Conservation (phyloP, 768 basidiomycete genomes). For the Boletus subcaerulescens region DNA sequence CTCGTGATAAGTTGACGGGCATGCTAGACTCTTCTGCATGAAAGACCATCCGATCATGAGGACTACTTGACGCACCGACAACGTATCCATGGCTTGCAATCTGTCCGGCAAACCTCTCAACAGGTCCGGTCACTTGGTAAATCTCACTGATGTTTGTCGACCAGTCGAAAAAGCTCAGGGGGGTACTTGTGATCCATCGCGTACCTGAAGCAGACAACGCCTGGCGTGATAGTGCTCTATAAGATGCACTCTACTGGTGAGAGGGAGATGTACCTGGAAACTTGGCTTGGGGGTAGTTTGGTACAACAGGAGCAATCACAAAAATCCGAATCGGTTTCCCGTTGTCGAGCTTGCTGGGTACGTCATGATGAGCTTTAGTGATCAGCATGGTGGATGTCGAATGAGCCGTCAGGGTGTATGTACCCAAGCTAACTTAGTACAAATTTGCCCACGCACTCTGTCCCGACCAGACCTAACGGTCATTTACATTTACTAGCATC, state of each 20-base stretch:
- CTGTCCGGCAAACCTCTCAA: constrained; percentile 87
- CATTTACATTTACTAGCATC: too few relatives aligned
- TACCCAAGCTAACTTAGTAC: not conserved
- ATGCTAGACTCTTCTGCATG: constrained; percentile 44
- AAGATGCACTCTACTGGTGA: not conserved
- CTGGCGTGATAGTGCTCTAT: constrained; percentile 34
- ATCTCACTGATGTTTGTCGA: constrained; percentile 65
- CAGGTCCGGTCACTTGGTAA: constrained; percentile 94
- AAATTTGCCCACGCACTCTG: not conserved
- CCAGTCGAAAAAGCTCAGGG: not conserved
- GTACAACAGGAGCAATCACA: constrained; percentile 74
- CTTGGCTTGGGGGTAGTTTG: constrained; percentile 84
- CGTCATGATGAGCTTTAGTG: constrained; percentile 72
- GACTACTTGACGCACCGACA: constrained; percentile 52
- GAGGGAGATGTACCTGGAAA: constrained; percentile 62
- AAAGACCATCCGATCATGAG: not conserved
- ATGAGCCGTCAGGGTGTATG: not conserved
- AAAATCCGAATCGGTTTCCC: constrained; percentile 75
- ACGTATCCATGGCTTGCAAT: constrained; percentile 86
- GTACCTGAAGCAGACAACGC: constrained; percentile 81
- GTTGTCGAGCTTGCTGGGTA: constrained; percentile 64
- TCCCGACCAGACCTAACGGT: too few relatives aligned
- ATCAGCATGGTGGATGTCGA: constrained; percentile 61
- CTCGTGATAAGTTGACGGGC: constrained; percentile 87
- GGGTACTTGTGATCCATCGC: not conserved